Percentiles rank a stretch among this genome's conserved stretches.
Evolutionary conservation across 345 rosid genomes (phyloP).

Genomic region (Cardamine occulta): DNA sequence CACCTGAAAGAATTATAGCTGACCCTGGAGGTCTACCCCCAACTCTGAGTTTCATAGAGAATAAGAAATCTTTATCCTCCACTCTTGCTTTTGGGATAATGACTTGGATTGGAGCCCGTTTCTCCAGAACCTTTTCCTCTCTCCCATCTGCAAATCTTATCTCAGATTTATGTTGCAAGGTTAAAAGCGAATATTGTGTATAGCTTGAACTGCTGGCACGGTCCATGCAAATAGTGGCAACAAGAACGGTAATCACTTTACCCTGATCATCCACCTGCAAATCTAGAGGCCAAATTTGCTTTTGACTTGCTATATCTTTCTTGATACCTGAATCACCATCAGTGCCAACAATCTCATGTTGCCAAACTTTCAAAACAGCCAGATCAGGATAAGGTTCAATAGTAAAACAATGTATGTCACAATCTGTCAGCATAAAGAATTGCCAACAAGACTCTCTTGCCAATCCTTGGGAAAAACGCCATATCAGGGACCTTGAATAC

Average conservation of each 20-base stretch:
- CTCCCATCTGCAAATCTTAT: conserved; percentile 45
- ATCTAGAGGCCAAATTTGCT: conserved; percentile 92
- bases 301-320: conserved; percentile 93
- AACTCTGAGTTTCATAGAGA: conserved; percentile 84
- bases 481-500: conserved; percentile 76
- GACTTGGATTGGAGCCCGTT: conserved; percentile 86
- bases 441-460: conserved; percentile 49
- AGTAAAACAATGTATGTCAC: conserved; percentile 71
- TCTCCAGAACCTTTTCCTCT: conserved; percentile 73
- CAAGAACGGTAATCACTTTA: conserved; percentile 77
- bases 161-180: conserved; percentile 77
- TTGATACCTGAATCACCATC: conserved; percentile 83
- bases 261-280: conserved; percentile 78
- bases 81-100: conserved; percentile 97
- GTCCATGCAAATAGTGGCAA: conserved; percentile 93
- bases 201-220: conserved; percentile 88
- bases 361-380: conserved; percentile 66
- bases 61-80: conserved; percentile 84
- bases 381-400: conserved; percentile 52
- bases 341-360: conserved; percentile 75
- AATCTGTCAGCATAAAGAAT: conserved; percentile 75
- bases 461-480: conserved; percentile 54
- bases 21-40: conserved; percentile 94
- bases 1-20: conserved; percentile 84
- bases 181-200: conserved; percentile 88